Conservation (phyloP, 305 asterid species). For the Fraxinus velutina region DNA sequence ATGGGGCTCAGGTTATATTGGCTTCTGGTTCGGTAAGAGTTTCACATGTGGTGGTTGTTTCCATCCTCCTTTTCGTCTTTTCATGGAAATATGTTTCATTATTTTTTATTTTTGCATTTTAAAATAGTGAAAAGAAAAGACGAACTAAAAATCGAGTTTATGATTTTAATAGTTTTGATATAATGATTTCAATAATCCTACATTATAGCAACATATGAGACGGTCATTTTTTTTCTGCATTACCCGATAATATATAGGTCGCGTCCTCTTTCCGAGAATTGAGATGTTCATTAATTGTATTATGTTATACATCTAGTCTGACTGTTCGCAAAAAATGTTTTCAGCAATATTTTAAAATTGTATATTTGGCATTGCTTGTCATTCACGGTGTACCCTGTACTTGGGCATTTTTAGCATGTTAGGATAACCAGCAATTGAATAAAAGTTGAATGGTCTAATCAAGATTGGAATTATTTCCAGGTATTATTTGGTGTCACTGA, state of each 20-base stretch:
- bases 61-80: slow-evolving; percentile 8
- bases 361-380: not conserved
- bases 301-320: not conserved
- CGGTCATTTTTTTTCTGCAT: not conserved
- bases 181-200: slow-evolving; percentile 7
- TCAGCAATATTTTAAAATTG: slow-evolving; percentile 10
- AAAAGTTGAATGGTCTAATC: slow-evolving; percentile 35
- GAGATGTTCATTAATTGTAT: not conserved
- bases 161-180: not conserved
- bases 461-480: slow-evolving; percentile 37
- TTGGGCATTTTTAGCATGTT: slow-evolving; percentile 11
- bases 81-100: not conserved
- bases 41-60: slow-evolving; percentile 32
- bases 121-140: not conserved
- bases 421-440: slow-evolving; percentile 22
- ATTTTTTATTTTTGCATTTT: not conserved
- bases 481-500: slow-evolving; percentile 38
- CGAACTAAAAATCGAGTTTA: not conserved
- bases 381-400: not conserved
- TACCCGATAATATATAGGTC: not conserved
- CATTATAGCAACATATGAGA: not conserved
- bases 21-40: slow-evolving; percentile 80
- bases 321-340: not conserved
- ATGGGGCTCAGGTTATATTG: slow-evolving; percentile 26
- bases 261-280: not conserved